A percentile compares a stretch with the other conserved stretches of the same genome.
Conservation (phyloP, 2,329 filamentous ascomycete genomes). For the Lasiodiplodia hormozganensis region DNA sequence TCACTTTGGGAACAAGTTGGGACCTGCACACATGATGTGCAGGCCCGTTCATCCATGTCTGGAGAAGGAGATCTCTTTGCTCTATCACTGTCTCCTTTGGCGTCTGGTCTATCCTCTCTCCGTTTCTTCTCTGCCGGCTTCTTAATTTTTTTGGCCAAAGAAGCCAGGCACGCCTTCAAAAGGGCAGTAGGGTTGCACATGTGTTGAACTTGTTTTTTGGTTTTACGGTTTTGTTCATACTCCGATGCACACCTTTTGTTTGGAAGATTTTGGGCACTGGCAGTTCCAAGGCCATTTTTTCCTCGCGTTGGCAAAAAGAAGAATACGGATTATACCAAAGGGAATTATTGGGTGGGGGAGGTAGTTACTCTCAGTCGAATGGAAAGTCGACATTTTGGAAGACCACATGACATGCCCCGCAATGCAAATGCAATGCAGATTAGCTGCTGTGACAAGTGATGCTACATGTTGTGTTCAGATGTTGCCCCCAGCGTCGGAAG, state of each 20-base stretch:
- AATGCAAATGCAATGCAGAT: conserved; percentile 11
- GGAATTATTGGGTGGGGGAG: conserved; percentile 24
- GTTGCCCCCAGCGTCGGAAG: background rate
- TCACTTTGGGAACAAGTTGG: conserved; percentile 19
- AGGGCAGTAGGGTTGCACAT: conserved; percentile 27
- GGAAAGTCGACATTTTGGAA: conserved; percentile 20
- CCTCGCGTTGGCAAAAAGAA: conserved; percentile 19
- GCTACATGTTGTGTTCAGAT: conserved; percentile 24
- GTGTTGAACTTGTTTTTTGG: conserved; percentile 12
- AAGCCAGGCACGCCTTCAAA: conserved; percentile 19
- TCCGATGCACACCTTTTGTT: conserved; percentile 13
- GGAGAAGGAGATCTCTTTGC: conserved; percentile 23
- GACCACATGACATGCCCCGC: conserved; percentile 18
- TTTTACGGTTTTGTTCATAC: conserved; percentile 20
- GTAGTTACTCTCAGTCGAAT: conserved; percentile 22
- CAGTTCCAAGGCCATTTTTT: conserved; percentile 6
- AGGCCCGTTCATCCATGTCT: conserved; percentile 11
- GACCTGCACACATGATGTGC: conserved; percentile 8
- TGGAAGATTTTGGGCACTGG: conserved; percentile 19
- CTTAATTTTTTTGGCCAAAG: conserved; percentile 13
- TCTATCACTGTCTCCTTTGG: conserved; percentile 8
- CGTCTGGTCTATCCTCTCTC: conserved; percentile 7
- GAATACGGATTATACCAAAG: conserved; percentile 26
- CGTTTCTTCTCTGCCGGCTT: conserved; percentile 8
- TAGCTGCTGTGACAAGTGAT: conserved; percentile 18